phyloP scores from a whole-genome alignment of 2,329 filamentous ascomycete genomes.

The Diaporthe caulivora region DNA sequence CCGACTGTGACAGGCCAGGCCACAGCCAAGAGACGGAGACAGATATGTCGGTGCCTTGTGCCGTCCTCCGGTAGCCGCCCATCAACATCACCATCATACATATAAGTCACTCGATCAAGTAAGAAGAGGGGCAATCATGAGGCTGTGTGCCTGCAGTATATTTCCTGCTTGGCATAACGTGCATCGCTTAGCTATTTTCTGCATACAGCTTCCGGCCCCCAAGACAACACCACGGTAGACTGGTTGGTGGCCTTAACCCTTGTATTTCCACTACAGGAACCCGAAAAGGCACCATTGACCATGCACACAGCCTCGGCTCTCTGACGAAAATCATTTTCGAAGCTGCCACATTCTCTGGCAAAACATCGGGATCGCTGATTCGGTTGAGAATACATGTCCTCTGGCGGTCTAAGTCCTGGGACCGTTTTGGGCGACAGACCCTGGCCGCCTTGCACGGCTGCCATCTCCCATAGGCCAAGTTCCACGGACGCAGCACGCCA shows the following conservation, averaged over 20 bases:
- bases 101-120: neutral
- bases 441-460: neutral
- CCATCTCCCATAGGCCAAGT: neutral
- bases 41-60: too few relatives aligned
- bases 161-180: neutral
- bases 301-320: neutral
- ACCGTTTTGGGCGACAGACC: neutral
- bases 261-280: neutral
- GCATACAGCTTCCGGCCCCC: neutral
- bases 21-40: neutral
- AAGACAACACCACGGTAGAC: neutral
- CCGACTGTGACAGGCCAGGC: neutral
- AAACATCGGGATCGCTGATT: neutral
- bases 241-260: too few relatives aligned
- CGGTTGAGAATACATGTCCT: neutral
- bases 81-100: too few relatives aligned
- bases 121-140: neutral
- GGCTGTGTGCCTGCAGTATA: slow-evolving; percentile 5
- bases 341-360: neutral
- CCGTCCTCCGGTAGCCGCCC: neutral
- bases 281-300: neutral
- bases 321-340: neutral
- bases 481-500: neutral
- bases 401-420: neutral
- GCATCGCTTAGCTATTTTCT: neutral